Evolutionary conservation across 768 basidiomycete species (phyloP), one percentile per base, ranked within the genome.

Genomic region (Boletus rubropictus): DNA sequence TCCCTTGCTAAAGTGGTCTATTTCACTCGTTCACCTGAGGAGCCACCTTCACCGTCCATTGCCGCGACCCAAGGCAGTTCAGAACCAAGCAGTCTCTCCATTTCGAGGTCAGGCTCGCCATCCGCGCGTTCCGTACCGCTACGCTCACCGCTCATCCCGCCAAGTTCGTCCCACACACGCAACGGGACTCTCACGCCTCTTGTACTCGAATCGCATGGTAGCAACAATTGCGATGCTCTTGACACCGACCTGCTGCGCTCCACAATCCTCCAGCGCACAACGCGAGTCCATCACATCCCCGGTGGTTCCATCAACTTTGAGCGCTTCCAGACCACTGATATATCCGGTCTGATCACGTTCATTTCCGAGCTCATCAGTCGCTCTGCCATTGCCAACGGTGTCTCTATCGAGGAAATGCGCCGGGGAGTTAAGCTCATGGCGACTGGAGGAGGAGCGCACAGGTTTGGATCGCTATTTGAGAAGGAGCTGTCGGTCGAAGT

Each of bases 291-390:
- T 50, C 89, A 95, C 61, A 88, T 96, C 57, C 93, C 94, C 3
- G 96, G 96, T 14, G 96, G 96, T 2, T 89, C 92, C 39, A 81
- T 99, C 63, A 99, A 97, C 69, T 99, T 98, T 61, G 91, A 90
- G 65, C 84, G 94, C 22, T 99, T 97, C 72, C 86, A 99, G 71
- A 98, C 96, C 44, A 80, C 86, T 53, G 78, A 91, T 58, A 87
- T 98, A 57, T 70, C 86, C 40, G 80, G 78, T 28, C 89, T 93
- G 60, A 81, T 98, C 55, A 72, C 75, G 41, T 99, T 95, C 71
- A 84, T 99, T 56, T 81, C 87, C 55, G 75, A 79, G 35, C 80
- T 98, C 43, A 95, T 99, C 56, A 76, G 82, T 51, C 82, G 84
- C 15, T 94, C 91, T 27, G 94, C 96, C 24, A 63, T 75, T 37